A percentile compares a stretch with the other conserved stretches of the same genome.
phyloP scores from a whole-genome alignment of 768 basidiomycete species.

The Trichaptum fuscoviolaceum region DNA sequence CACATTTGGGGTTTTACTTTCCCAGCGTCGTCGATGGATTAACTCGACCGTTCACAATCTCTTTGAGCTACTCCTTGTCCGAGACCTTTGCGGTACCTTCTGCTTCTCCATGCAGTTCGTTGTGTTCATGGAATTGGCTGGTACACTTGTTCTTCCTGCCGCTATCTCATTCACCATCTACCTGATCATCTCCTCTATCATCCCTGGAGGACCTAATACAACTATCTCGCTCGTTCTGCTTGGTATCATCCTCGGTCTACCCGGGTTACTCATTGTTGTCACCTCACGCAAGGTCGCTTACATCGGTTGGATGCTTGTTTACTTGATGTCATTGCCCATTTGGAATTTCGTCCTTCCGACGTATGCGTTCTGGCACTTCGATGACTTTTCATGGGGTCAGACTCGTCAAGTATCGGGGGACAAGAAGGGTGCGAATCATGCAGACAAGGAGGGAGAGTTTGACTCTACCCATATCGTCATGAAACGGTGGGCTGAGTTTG shows the following conservation, averaged over 20 bases:
- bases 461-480: conserved; percentile 96
- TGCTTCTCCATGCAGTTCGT: conserved; percentile 99
- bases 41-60: conserved; percentile 99
- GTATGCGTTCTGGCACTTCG: conserved; percentile 99
- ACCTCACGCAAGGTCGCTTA: conserved; percentile 93
- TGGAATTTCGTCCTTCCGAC: conserved; percentile 97
- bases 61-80: conserved; percentile 88
- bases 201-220: conserved; percentile 72
- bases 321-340: conserved; percentile 86
- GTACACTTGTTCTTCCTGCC: conserved; percentile 93
- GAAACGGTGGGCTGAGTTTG: conserved; percentile 99
- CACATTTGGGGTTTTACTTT: conserved; percentile 87
- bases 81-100: conserved; percentile 99
- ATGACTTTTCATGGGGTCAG: conserved; percentile 98
- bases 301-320: conserved; percentile 95
- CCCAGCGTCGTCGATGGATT: conserved; percentile 98
- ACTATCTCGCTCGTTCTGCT: conserved; percentile 90
- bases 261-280: conserved; percentile 91
- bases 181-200: conserved; percentile 82
- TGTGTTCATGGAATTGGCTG: conserved; percentile 95
- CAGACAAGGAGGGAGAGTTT: conserved; percentile 96
- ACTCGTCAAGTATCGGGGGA: conserved; percentile 80
- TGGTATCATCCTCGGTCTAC: conserved; percentile 92
- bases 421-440: conserved; percentile 57
- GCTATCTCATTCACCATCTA: conserved; percentile 97